Evolutionary conservation across 2,329 filamentous ascomycete species (phyloP).

Genomic region (Sarocladium kiliense): DNA sequence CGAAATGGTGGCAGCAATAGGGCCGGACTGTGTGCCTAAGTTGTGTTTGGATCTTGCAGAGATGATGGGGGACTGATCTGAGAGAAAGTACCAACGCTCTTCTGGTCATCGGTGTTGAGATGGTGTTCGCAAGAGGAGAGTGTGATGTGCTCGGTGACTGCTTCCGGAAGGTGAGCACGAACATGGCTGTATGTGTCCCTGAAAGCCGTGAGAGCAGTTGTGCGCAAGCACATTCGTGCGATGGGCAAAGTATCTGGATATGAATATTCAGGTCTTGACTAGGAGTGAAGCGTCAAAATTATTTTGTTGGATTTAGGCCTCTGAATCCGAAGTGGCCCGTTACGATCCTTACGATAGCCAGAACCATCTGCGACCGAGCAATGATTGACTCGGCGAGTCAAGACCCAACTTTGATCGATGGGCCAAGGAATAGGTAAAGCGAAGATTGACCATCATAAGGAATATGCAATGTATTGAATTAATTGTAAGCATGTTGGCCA

Average conservation of each 20-base stretch:
- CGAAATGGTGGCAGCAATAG: slow-evolving; percentile 62
- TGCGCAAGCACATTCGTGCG: not conserved
- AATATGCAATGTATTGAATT: too few species aligned
- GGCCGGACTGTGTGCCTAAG: slow-evolving; percentile 50
- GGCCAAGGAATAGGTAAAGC: too few species aligned
- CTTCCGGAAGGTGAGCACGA: not conserved
- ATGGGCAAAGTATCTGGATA: not conserved
- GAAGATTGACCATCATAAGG: too few species aligned
- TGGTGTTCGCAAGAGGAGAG: not conserved
- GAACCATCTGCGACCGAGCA: too few species aligned
- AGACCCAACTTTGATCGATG: too few species aligned
- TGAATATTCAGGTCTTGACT: too few species aligned
- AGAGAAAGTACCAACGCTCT: not conserved
- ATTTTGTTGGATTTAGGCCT: too few species aligned
- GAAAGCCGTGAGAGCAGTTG: not conserved
- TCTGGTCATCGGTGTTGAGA: not conserved
- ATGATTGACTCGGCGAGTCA: too few species aligned
- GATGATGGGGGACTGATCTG: not conserved
- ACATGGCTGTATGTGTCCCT: not conserved
- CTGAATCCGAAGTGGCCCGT: too few species aligned
- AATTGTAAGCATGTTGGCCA: too few species aligned
- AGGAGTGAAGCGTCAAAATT: too few species aligned
- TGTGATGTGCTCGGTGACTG: slow-evolving; percentile 2
- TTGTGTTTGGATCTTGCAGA: slow-evolving; percentile 54
- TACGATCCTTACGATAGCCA: too few species aligned